Evolutionary conservation across 148 eudicot genomes (phyloP).

Genomic region (Hydrangea macrophylla): DNA sequence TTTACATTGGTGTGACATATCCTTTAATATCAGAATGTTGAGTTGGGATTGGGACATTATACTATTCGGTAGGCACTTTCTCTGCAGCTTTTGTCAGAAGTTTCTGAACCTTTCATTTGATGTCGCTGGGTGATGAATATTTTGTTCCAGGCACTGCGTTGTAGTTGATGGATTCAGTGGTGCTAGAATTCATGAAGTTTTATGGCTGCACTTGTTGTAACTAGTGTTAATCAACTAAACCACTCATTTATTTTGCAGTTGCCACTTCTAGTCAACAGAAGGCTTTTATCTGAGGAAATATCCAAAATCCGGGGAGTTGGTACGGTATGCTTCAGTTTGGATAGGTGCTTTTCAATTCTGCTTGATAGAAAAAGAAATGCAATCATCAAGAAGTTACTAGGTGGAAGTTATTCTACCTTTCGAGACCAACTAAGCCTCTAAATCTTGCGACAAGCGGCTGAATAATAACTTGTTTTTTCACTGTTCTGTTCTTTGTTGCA

Average conservation of each 20-base stretch:
- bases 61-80: not conserved
- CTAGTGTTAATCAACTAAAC: not conserved
- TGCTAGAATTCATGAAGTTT: not conserved
- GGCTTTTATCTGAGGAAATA: slow-evolving; percentile 55
- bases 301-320: slow-evolving; percentile 53
- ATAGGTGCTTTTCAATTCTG: not conserved
- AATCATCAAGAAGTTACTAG: not conserved
- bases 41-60: slow-evolving; percentile 4
- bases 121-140: not conserved
- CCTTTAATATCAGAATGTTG: not conserved
- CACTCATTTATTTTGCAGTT: slow-evolving; percentile 47
- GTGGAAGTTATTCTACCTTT: not conserved
- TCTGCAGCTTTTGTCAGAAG: not conserved
- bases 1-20: too few relatives aligned
- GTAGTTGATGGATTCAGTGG: slow-evolving; percentile 3
- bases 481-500: not conserved
- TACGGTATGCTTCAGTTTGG: slow-evolving; percentile 37
- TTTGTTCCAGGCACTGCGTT: slow-evolving; percentile 12
- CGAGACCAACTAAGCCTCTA: not conserved
- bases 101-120: not conserved
- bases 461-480: not conserved
- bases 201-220: not conserved
- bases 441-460: not conserved
- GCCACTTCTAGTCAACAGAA: slow-evolving; percentile 68
- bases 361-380: not conserved